Percentiles rank a stretch among this genome's conserved stretches.
Evolutionary conservation across 208 protist species (phyloP).

Genomic region (Acanthamoeba quina): DNA sequence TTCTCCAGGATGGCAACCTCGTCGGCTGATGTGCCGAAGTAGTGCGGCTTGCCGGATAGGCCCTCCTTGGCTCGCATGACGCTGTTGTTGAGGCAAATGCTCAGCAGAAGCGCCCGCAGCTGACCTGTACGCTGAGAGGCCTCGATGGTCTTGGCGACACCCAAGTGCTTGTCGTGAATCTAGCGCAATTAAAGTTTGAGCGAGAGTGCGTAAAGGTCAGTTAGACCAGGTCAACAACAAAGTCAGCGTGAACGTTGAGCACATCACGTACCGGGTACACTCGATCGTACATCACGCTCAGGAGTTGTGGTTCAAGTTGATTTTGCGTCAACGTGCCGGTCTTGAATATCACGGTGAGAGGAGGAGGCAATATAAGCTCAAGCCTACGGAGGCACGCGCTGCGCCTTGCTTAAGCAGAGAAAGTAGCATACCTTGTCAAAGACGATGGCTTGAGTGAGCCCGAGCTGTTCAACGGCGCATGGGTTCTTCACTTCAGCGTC

Average conservation of each 20-base stretch:
- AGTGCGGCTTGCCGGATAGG: conserved; percentile 1
- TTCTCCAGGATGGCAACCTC: conserved; percentile 71
- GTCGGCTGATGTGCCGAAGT: conserved; percentile 74
- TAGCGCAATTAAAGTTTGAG: conserved; percentile 1
- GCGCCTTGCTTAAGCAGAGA: background rate
- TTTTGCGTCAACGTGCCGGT: conserved; percentile 72
- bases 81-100: conserved; percentile 69
- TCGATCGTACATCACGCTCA: conserved; percentile 67
- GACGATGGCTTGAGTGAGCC: conserved; percentile 65
- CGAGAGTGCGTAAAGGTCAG: background rate
- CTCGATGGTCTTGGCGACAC: background rate
- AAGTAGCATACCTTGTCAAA: conserved; percentile 62
- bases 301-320: conserved; percentile 53
- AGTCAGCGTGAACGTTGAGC: background rate
- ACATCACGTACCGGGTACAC: conserved; percentile 18
- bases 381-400: background rate
- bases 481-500: conserved; percentile 75
- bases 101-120: conserved; percentile 37
- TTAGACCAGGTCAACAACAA: background rate
- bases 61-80: conserved; percentile 65
- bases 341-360: background rate
- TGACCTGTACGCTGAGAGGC: background rate
- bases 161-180: conserved; percentile 72
- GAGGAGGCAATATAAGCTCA: background rate
- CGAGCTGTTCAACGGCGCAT: conserved; percentile 70